phyloP scores from a whole-genome alignment of 371 early-diverging fungal genomes.

The Chytridium lagenaria region DNA sequence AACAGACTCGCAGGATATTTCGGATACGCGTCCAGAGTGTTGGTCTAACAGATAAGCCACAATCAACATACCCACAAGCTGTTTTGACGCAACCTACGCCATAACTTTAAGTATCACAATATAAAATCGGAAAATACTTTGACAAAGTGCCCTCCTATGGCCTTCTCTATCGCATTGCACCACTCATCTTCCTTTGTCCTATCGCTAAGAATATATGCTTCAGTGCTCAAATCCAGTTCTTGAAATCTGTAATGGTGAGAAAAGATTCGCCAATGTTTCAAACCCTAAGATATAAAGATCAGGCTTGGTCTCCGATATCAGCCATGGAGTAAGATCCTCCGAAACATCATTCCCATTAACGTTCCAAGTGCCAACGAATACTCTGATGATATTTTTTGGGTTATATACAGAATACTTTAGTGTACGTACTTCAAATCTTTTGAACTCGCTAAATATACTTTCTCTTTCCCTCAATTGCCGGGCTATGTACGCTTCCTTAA shows the following conservation, averaged over 20 bases:
- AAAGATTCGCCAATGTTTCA: slow-evolving; percentile 5
- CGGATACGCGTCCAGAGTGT: slow-evolving; percentile 28
- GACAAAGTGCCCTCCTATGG: slow-evolving; percentile 54
- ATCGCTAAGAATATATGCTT: slow-evolving; percentile 83
- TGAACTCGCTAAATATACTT: slow-evolving; percentile 59
- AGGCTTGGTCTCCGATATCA: slow-evolving; percentile 62
- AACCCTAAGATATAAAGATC: slow-evolving; percentile 81
- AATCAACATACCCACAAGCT: slow-evolving; percentile 58
- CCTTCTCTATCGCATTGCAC: slow-evolving; percentile 73
- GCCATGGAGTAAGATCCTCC: slow-evolving; percentile 70
- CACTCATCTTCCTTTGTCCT: slow-evolving; percentile 79
- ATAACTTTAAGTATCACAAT: neutral
- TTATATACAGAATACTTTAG: too few species aligned
- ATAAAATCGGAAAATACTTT: neutral
- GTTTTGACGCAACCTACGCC: slow-evolving; percentile 49
- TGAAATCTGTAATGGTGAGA: slow-evolving; percentile 69
- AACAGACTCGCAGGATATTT: slow-evolving; percentile 45
- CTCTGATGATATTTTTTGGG: too few species aligned
- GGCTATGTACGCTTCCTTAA: slow-evolving; percentile 69
- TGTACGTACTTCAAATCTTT: too few species aligned
- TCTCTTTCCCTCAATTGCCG: slow-evolving; percentile 62
- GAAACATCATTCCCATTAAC: slow-evolving; percentile 80
- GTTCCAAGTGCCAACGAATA: slow-evolving; percentile 92
- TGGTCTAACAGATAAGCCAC: slow-evolving; percentile 40
- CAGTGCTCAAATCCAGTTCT: slow-evolving; percentile 85